A percentile compares a stretch with the other conserved stretches of the same genome.
These are phyloP conservation scores for Candida sp. DNA, from an alignment of 1,139 yeast genomes.

Conservation along the genomic window DNA sequence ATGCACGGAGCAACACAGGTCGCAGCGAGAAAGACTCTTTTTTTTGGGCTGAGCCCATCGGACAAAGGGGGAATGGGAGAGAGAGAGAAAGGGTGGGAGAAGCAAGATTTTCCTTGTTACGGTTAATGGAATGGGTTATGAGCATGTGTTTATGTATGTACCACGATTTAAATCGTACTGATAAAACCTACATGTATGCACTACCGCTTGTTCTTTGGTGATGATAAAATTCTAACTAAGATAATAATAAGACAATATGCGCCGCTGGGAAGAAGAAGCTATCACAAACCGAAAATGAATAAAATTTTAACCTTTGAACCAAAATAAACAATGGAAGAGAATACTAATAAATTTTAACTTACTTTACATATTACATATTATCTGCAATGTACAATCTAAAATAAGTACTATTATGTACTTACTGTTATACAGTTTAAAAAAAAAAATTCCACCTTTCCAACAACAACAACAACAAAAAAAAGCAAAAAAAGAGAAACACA, in stretches of 20 bases:
- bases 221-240: neutral
- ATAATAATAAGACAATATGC: neutral
- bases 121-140: neutral
- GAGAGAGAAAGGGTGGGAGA: neutral
- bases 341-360: neutral
- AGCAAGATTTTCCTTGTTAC: neutral
- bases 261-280: neutral
- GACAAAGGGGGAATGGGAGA: neutral
- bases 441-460: conserved; percentile 1
- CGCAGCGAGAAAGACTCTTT: neutral
- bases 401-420: neutral
- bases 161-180: neutral
- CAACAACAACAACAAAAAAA: neutral
- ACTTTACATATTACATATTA: neutral
- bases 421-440: neutral
- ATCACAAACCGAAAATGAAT: neutral
- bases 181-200: neutral
- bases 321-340: neutral
- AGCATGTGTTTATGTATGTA: neutral
- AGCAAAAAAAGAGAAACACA: neutral
- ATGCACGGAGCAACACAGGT: neutral
- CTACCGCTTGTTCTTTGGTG: neutral
- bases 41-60: neutral
- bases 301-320: too few species aligned
- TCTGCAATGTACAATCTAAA: neutral